A percentile compares a stretch with the other conserved stretches of the same genome.
Evolutionary conservation across 345 rosid genomes (phyloP).

Genomic region (Limnanthes douglasii): DNA sequence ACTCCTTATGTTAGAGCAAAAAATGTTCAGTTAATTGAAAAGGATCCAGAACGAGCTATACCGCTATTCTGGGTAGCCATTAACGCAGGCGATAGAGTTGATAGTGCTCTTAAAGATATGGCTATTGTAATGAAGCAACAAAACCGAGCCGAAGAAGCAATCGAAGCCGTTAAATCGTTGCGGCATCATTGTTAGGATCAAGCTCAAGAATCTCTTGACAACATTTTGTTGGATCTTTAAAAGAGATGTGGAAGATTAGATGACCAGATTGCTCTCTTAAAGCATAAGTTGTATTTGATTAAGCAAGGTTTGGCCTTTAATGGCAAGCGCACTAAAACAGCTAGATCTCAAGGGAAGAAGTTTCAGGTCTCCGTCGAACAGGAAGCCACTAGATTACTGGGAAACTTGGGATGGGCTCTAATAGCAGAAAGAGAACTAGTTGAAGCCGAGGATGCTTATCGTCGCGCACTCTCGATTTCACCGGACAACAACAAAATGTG

Average conservation of each 20-base stretch:
- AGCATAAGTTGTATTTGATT: constrained; percentile 62
- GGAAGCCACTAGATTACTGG: constrained; percentile 90
- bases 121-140: constrained; percentile 98
- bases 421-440: constrained; percentile 47
- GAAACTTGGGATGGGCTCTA: no score
- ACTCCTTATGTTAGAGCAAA: constrained; percentile 88
- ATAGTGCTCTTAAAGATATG: constrained; percentile 91
- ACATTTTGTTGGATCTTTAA: constrained; percentile 83
- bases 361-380: constrained; percentile 94
- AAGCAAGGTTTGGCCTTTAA: constrained; percentile 96
- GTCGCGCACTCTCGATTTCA: constrained; percentile 42
- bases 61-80: constrained; percentile 95
- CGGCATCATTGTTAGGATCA: constrained; percentile 73
- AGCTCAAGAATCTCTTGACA: constrained; percentile 94
- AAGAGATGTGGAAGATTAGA: constrained; percentile 96
- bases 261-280: constrained; percentile 66
- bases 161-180: constrained; percentile 86
- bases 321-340: constrained; percentile 91
- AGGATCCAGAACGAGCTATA: constrained; percentile 82
- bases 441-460: constrained; percentile 58
- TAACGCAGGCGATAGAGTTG: constrained; percentile 87
- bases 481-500: constrained; percentile 74
- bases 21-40: constrained; percentile 90
- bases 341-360: constrained; percentile 92
- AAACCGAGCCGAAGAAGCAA: constrained; percentile 87